Percentiles rank a stretch among this genome's conserved stretches.
Conservation (phyloP, 2,329 filamentous ascomycete genomes). For the Hypocrella siamensis region DNA sequence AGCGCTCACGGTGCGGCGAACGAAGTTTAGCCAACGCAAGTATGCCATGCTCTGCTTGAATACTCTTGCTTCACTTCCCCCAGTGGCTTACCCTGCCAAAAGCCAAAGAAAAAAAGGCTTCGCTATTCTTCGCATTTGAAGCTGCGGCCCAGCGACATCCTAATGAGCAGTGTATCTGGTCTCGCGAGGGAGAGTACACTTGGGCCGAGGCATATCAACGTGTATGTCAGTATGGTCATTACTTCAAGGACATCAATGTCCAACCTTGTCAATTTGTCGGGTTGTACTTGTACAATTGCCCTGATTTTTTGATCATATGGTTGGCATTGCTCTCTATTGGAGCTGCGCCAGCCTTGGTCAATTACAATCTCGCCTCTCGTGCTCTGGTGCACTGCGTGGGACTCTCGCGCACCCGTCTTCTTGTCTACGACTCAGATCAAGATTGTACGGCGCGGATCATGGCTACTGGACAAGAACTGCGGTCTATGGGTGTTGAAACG, state of each 20-base stretch:
- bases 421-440: slow-evolving; percentile 2
- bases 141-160: background rate
- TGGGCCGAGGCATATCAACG: slow-evolving; percentile 3
- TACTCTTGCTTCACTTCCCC: background rate
- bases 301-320: slow-evolving; percentile 4
- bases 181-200: slow-evolving; percentile 3
- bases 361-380: slow-evolving; percentile 3
- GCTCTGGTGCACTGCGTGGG: slow-evolving; percentile 3
- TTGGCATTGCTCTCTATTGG: slow-evolving; percentile 5
- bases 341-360: slow-evolving; percentile 4
- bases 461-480: background rate
- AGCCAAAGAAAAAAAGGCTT: slow-evolving; percentile 3
- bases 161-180: slow-evolving; percentile 4
- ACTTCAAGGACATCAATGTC: slow-evolving; percentile 2
- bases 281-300: slow-evolving; percentile 4
- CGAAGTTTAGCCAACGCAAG: slow-evolving; percentile 1
- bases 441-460: slow-evolving; percentile 2
- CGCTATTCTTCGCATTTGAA: slow-evolving; percentile 3
- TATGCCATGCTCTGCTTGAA: background rate
- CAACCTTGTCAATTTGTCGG: slow-evolving; percentile 2
- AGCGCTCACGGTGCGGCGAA: background rate
- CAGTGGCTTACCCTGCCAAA: background rate
- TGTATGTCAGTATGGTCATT: slow-evolving; percentile 4
- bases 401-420: slow-evolving; percentile 1
- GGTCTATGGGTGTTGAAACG: background rate